Conservation (phyloP, 2,329 filamentous ascomycete genomes). For the Stemphylium lycopersici region DNA sequence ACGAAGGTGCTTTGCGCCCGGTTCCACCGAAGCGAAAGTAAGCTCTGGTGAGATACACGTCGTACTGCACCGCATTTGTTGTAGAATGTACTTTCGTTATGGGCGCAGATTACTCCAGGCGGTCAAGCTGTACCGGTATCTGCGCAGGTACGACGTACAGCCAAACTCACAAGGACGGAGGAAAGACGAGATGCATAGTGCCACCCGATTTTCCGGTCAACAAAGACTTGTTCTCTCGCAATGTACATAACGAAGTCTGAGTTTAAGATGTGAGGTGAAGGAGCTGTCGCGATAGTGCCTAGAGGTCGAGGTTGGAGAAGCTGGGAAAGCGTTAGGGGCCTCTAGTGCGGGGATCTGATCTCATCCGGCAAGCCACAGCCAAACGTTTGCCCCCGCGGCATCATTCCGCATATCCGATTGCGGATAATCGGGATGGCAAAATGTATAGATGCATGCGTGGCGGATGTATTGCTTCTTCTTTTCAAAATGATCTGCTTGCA, state of each 20-base stretch:
- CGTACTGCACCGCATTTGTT: neutral
- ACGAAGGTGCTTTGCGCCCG: neutral
- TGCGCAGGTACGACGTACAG: too few species aligned
- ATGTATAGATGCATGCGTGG: neutral
- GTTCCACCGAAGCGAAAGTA: neutral
- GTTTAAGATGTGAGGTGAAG: neutral
- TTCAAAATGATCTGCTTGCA: neutral
- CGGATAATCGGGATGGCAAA: neutral
- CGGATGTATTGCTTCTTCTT: neutral
- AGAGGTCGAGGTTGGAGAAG: constrained; percentile 3
- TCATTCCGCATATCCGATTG: neutral
- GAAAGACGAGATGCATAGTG: too few species aligned
- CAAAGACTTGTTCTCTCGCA: neutral
- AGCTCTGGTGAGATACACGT: neutral
- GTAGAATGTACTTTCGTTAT: too few species aligned
- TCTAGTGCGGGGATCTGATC: constrained; percentile 1
- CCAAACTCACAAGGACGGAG: too few species aligned
- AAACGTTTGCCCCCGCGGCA: neutral
- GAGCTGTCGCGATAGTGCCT: neutral
- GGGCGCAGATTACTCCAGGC: too few species aligned
- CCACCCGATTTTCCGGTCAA: too few species aligned
- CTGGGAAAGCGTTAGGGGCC: neutral
- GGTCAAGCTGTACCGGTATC: too few species aligned
- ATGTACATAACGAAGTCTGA: neutral
- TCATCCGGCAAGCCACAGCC: neutral